These are phyloP conservation scores for Pythium myriotylum DNA, from an alignment of 352 stramenopile species.

Conservation along the genomic window DNA sequence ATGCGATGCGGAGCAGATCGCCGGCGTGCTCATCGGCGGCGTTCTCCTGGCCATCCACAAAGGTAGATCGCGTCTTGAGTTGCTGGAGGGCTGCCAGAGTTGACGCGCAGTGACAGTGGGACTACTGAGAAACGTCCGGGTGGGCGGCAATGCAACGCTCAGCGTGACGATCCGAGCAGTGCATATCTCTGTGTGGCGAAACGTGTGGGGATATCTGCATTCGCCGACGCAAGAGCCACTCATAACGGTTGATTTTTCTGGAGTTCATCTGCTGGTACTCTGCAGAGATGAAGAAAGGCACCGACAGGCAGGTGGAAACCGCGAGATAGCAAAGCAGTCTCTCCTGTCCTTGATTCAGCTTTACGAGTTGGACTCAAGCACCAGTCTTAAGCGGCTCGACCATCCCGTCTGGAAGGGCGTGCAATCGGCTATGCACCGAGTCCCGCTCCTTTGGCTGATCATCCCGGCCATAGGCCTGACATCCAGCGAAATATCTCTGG, in stretches of 20 bases:
- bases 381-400: conserved; percentile 35
- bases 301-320: neutral
- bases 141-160: conserved; percentile 45
- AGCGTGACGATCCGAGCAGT: conserved; percentile 39
- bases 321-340: too few relatives aligned
- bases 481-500: conserved; percentile 35
- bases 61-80: conserved; percentile 1
- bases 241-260: conserved; percentile 41
- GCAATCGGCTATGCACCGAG: conserved; percentile 43
- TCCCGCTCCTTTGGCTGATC: conserved; percentile 40
- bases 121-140: conserved; percentile 49
- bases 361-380: conserved; percentile 23
- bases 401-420: conserved; percentile 42
- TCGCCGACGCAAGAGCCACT: conserved; percentile 47
- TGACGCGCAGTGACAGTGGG: conserved; percentile 31
- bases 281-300: neutral
- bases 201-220: conserved; percentile 53
- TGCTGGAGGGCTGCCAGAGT: neutral
- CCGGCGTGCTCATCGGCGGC: conserved; percentile 9
- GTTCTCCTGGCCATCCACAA: conserved; percentile 22
- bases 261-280: conserved; percentile 39
- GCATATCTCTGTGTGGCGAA: conserved; percentile 56
- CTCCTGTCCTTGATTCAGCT: neutral
- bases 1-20: conserved; percentile 5
- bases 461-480: conserved; percentile 38